These are phyloP conservation scores for Lactuca saligna DNA, from an alignment of 129 eudicot genomes.

Conservation along the genomic window DNA sequence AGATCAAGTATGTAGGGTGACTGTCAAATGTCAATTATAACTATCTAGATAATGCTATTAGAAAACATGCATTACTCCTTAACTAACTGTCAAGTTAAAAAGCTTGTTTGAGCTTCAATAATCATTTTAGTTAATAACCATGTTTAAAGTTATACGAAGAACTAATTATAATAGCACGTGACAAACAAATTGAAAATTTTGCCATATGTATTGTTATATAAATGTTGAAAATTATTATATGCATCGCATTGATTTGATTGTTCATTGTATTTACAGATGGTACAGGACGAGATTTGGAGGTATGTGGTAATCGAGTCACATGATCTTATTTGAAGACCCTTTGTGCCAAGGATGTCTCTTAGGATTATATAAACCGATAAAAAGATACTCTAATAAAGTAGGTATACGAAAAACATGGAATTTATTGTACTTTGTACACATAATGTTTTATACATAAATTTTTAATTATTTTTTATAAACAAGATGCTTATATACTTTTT, in stretches of 20 bases:
- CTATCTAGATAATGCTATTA: neutral
- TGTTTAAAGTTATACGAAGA: neutral
- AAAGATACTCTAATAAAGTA: neutral
- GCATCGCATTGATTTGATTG: neutral
- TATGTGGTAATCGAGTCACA: conserved; percentile 7
- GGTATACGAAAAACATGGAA: neutral
- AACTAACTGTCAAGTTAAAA: neutral
- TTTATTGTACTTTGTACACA: neutral
- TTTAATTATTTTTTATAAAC: no score
- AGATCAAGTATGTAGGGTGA: neutral
- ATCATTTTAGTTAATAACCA: no score
- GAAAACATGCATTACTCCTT: neutral
- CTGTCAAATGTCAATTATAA: neutral
- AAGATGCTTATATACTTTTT: neutral
- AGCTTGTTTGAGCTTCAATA: neutral
- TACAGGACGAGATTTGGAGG: conserved; percentile 13
- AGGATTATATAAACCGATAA: neutral
- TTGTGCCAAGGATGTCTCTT: no score
- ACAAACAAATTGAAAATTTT: no score
- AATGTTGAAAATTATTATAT: neutral
- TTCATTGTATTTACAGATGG: neutral
- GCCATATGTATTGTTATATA: neutral
- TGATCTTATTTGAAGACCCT: neutral
- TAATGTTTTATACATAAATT: neutral
- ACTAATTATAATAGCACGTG: neutral